A percentile compares a stretch with the other conserved stretches of the same genome.
phyloP scores from a whole-genome alignment of 1,139 yeast species.

The Diutina rugosa region DNA sequence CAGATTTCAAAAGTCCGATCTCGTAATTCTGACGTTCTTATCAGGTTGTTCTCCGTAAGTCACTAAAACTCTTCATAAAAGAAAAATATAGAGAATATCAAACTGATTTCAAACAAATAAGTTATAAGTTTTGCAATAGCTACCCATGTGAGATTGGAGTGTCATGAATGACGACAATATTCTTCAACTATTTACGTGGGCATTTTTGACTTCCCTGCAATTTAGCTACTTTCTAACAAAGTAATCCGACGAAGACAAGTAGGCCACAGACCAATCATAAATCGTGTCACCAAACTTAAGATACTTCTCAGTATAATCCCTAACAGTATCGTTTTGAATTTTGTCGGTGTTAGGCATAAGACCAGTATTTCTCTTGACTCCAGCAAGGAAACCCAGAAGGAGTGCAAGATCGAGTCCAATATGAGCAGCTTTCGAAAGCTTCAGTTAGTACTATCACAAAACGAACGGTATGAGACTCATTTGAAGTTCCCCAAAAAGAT shows the following conservation, averaged over 20 bases:
- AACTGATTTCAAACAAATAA: no score
- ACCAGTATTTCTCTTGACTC: constrained; percentile 81
- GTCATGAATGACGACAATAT: no score
- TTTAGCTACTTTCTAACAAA: constrained; percentile 43
- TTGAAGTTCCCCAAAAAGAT: neutral
- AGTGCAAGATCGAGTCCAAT: constrained; percentile 61
- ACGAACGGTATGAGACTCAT: neutral
- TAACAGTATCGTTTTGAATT: constrained; percentile 33
- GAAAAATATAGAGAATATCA: no score
- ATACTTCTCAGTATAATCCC: constrained; percentile 51
- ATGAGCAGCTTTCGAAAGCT: constrained; percentile 51
- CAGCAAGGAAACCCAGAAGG: constrained; percentile 77
- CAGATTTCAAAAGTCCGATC: no score
- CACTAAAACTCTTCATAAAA: no score
- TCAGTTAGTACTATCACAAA: neutral
- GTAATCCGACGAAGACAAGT: constrained; percentile 60
- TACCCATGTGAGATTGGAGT: no score
- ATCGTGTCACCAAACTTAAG: constrained; percentile 78
- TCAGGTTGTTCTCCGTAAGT: no score
- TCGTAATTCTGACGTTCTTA: no score
- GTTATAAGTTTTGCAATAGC: no score
- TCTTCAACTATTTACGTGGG: no score
- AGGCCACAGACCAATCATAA: constrained; percentile 61
- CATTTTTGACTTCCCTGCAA: neutral
- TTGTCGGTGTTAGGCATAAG: constrained; percentile 36